phyloP scores from a whole-genome alignment of 805 yeast species.

The Kodamaea neixiangensis region DNA sequence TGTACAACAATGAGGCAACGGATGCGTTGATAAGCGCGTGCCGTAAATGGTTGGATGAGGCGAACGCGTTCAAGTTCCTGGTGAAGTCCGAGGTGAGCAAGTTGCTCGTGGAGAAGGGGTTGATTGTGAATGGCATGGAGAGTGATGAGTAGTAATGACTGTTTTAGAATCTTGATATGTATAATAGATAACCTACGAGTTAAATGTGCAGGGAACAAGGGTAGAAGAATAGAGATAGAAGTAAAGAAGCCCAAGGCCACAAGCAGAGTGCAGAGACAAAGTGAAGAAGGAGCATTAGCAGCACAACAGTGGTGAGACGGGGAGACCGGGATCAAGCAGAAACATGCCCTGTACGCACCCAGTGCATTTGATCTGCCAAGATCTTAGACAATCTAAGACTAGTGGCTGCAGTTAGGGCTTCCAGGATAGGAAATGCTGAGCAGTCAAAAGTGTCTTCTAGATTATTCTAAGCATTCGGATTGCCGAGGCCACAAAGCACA shows the following conservation, averaged over 20 bases:
- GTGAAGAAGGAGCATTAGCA: background rate
- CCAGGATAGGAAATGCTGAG: background rate
- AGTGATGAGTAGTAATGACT: background rate
- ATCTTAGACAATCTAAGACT: too few relatives aligned
- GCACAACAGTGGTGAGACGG: background rate
- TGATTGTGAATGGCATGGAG: conserved; percentile 17
- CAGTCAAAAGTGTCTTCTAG: background rate
- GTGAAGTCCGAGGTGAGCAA: conserved; percentile 31
- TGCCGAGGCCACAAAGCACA: background rate
- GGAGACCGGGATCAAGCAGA: background rate
- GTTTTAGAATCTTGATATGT: background rate
- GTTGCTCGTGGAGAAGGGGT: conserved; percentile 33
- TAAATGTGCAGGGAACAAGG: too few relatives aligned
- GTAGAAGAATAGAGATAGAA: background rate
- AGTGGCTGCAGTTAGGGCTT: too few relatives aligned
- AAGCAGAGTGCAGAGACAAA: background rate
- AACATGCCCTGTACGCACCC: background rate
- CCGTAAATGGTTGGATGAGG: conserved; percentile 35
- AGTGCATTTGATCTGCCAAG: too few relatives aligned
- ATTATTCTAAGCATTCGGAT: background rate
- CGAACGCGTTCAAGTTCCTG: conserved; percentile 20
- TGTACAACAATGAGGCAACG: conserved; percentile 19
- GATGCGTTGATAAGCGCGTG: conserved; percentile 28
- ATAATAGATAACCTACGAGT: background rate
- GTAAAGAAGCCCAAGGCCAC: too few relatives aligned